Conservation (phyloP, 78 protist species). For the Planoprotostelium fungivorum region DNA sequence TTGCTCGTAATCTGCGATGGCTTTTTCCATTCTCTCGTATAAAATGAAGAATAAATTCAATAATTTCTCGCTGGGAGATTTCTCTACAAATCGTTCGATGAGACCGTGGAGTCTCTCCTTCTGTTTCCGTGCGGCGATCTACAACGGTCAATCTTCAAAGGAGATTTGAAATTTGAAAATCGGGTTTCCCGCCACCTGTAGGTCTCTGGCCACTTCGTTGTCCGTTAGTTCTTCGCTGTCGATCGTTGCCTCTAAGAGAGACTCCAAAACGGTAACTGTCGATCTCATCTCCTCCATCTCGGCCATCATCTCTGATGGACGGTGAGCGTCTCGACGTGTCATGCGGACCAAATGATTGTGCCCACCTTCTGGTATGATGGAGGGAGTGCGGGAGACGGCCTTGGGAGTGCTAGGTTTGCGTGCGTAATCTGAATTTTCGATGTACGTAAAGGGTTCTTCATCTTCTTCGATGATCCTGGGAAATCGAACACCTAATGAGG, state of each 20-base stretch:
- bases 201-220: background rate
- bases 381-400: too few relatives aligned
- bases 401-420: too few relatives aligned
- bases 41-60: background rate
- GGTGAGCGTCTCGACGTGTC: too few relatives aligned
- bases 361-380: too few relatives aligned
- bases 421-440: too few relatives aligned
- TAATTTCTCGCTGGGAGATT: background rate
- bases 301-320: background rate
- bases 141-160: background rate
- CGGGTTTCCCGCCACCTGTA: background rate
- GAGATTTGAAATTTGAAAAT: too few relatives aligned
- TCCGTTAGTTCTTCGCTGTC: background rate
- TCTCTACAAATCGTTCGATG: background rate
- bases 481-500: too few relatives aligned
- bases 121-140: background rate
- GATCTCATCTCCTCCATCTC: background rate
- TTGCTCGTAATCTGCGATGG: background rate
- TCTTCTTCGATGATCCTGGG: too few relatives aligned
- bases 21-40: background rate
- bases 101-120: background rate
- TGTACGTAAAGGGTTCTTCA: too few relatives aligned
- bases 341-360: too few relatives aligned
- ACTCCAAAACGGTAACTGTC: background rate
- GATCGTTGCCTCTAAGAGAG: background rate